Evolutionary conservation across 371 early-diverging fungal genomes (phyloP), one percentile per base, ranked within the genome.

Genomic region (Rhizopus stolonifer): DNA sequence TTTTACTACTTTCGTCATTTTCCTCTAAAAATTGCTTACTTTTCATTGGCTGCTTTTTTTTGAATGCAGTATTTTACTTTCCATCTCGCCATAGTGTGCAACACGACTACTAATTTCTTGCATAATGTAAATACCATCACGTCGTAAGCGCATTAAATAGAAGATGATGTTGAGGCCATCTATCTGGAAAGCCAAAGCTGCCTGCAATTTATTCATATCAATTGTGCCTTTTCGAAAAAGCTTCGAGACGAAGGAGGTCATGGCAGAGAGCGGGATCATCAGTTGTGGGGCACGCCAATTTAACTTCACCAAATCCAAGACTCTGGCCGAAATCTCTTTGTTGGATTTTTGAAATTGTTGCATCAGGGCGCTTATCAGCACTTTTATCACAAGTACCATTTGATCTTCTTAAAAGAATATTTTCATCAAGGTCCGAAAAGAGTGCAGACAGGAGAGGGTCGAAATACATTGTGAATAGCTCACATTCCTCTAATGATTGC

Each of bases 71-170:
- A 29, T n/a, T n/a, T n/a, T n/a, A n/a, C n/a, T n/a, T n/a, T n/a
- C n/a, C n/a, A n/a, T n/a, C n/a, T n/a, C n/a, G n/a, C n/a, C n/a
- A n/a, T n/a, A n/a, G n/a, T 7, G 10, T 31, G 56, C 48, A 33
- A 63, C 36, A 29, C 46, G 55, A 31, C 52, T n/a, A n/a, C n/a
- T 36, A 53, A 64, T 58, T 58, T 64, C 53, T 49, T 54, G 59
- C 56, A 64, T 64, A 8, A 56, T 25, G 38, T 63, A 54, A 2
- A 63, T 58, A 36, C 56, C 64, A 58, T 58, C 58, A 44, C 55
- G 58, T 32, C 48, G 61, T 52, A 55, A 51, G 50, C 55, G 52
- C 46, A 46, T 46, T 29, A 60, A 60, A 36, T 50, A 60, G 33
- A 60, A 55, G 17, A 50, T 52, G 46, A 60, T 54, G 43, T 17